phyloP scores from a whole-genome alignment of 2,329 filamentous ascomycete species.

The Trichoderma semiorbis region DNA sequence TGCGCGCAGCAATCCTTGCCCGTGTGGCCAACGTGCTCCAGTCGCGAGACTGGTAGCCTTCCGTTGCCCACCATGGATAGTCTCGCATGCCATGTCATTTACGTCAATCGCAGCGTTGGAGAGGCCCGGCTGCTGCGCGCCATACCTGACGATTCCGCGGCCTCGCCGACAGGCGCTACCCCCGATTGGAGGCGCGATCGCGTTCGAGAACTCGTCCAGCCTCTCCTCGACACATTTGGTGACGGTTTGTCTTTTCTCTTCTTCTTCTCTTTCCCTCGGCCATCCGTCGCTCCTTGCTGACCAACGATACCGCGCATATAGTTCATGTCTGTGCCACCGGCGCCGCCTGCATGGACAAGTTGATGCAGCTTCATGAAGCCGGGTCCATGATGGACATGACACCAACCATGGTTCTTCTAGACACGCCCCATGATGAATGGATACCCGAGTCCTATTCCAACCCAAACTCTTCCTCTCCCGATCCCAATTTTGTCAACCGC shows the following conservation, averaged over 20 bases:
- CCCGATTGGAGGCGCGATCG: conserved; percentile 37
- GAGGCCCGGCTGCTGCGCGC: conserved; percentile 43
- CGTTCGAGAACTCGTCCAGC: conserved; percentile 44
- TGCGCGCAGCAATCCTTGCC: conserved; percentile 24
- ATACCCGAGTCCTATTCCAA: conserved; percentile 33
- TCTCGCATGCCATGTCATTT: conserved; percentile 56
- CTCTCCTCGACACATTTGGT: conserved; percentile 53
- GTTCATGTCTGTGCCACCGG: conserved; percentile 55
- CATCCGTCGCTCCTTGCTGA: conserved; percentile 23
- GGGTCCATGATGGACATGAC: conserved; percentile 49
- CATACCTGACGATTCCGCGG: conserved; percentile 20
- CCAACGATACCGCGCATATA: conserved; percentile 27
- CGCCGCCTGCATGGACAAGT: conserved; percentile 49
- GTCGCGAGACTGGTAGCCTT: conserved; percentile 60
- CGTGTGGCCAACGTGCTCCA: conserved; percentile 54
- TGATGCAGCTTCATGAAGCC: conserved; percentile 50
- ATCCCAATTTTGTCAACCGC: conserved; percentile 34
- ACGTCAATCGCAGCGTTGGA: conserved; percentile 53
- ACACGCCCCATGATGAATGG: conserved; percentile 51
- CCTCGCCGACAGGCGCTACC: conserved; percentile 21
- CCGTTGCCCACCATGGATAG: conserved; percentile 54
- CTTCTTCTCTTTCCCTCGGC: neutral
- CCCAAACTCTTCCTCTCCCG: conserved; percentile 45
- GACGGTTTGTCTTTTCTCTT: conserved; percentile 40
- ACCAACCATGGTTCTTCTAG: conserved; percentile 56